A percentile compares a stretch with the other conserved stretches of the same genome.
Evolutionary conservation across 306 rosid genomes (phyloP).

Genomic region (Fragaria vesca): DNA sequence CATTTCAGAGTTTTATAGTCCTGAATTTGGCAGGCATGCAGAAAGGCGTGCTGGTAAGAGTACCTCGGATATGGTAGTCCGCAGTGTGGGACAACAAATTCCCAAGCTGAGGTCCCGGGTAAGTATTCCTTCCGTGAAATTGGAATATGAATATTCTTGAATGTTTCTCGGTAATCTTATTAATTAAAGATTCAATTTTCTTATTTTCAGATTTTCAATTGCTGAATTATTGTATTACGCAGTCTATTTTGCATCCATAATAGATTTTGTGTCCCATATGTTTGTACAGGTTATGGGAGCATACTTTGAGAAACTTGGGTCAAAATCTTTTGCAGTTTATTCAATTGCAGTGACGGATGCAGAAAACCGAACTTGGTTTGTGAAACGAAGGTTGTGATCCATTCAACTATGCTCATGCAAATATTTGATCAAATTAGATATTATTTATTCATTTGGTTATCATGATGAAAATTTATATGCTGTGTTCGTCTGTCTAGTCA

Average conservation of each 20-base stretch:
- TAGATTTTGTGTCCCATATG: constrained; percentile 30
- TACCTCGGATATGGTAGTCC: constrained; percentile 56
- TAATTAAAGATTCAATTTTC: constrained; percentile 9
- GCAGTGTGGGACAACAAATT: constrained; percentile 56
- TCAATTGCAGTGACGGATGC: constrained; percentile 87
- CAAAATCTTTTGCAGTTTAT: constrained; percentile 95
- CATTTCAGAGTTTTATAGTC: constrained; percentile 71
- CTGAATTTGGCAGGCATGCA: constrained; percentile 49
- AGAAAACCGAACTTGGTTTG: constrained; percentile 86
- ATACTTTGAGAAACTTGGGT: constrained; percentile 79
- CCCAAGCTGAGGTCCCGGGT: constrained; percentile 93
- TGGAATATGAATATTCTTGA: constrained; percentile 14
- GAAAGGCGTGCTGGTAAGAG: constrained; percentile 50
- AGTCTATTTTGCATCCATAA: constrained; percentile 15
- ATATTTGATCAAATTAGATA: not conserved
- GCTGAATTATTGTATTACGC: constrained; percentile 4
- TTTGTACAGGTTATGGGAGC: constrained; percentile 88
- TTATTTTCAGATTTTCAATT: constrained; percentile 18
- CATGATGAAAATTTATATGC: not conserved
- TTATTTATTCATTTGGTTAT: constrained; percentile 1
- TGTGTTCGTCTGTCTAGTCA: not conserved
- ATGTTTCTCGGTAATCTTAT: not conserved
- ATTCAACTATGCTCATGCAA: not conserved
- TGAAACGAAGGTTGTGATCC: constrained; percentile 79
- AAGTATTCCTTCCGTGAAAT: constrained; percentile 37